These are phyloP conservation scores for Panicum miliaceum DNA, from an alignment of 176 grass and related monocot species.

Conservation along the genomic window DNA sequence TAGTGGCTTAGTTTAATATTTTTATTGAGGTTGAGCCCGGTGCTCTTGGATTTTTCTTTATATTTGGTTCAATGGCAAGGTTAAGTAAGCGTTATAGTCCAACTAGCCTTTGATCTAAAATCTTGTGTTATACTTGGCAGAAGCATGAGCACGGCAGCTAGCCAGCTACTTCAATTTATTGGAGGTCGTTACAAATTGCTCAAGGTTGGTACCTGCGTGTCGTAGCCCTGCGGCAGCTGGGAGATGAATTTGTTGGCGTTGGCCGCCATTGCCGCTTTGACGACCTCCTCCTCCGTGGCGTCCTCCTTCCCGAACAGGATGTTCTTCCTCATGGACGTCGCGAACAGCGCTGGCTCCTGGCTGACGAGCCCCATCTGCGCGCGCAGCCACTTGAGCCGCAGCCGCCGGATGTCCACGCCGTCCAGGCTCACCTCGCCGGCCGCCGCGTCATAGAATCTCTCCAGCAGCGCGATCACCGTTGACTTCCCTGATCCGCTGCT, in stretches of 20 bases:
- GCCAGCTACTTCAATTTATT: too few species aligned
- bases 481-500: too few species aligned
- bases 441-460: slow-evolving; percentile 62
- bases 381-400: slow-evolving; percentile 88
- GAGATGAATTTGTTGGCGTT: slow-evolving; percentile 97
- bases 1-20: not conserved
- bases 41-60: too few species aligned
- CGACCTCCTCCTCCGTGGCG: slow-evolving; percentile 76
- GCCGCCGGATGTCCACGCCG: slow-evolving; percentile 70
- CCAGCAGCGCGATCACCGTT: too few species aligned
- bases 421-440: slow-evolving; percentile 70
- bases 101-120: too few species aligned
- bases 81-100: too few species aligned
- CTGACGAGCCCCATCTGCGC: slow-evolving; percentile 89
- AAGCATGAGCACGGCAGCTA: too few species aligned
- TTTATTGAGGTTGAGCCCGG: too few species aligned
- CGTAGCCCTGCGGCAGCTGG: slow-evolving; percentile 81
- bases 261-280: slow-evolving; percentile 66
- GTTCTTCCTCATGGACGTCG: slow-evolving; percentile 87
- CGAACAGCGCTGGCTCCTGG: slow-evolving; percentile 93
- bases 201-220: slow-evolving; percentile 57
- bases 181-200: too few species aligned
- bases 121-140: not conserved
- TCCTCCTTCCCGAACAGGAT: slow-evolving; percentile 93
- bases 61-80: too few species aligned